phyloP scores from a whole-genome alignment of 2,329 filamentous ascomycete genomes.

The Cladophialophora psammophila region DNA sequence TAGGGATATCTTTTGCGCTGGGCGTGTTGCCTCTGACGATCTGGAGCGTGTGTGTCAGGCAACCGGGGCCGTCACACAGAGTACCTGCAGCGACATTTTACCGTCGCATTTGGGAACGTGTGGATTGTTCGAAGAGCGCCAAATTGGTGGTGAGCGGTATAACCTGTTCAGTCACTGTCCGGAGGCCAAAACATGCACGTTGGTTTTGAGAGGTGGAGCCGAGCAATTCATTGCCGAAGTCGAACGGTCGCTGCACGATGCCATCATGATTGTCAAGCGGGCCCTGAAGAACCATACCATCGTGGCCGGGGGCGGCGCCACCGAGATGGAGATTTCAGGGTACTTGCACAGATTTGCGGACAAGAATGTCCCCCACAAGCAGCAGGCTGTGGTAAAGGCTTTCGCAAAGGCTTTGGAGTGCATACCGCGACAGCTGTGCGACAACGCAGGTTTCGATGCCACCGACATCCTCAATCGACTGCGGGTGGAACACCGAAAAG shows the following conservation, averaged over 20 bases:
- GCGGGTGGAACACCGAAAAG: constrained; percentile 94
- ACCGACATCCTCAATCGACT: constrained; percentile 97
- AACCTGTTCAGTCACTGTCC: constrained; percentile 99
- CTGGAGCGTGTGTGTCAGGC: constrained; percentile 96
- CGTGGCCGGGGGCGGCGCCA: constrained; percentile 91
- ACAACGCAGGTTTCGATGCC: constrained; percentile 97
- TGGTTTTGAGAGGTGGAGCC: constrained; percentile 91
- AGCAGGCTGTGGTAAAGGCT: constrained; percentile 96
- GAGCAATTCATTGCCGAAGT: constrained; percentile 99
- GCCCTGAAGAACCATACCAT: constrained; percentile 94
- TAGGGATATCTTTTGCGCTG: constrained; percentile 97
- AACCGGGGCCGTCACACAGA: constrained; percentile 89
- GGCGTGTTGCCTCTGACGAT: constrained; percentile 87
- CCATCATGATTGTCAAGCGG: constrained; percentile 99
- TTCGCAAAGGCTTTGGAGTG: constrained; percentile 98
- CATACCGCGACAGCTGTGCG: constrained; percentile 94
- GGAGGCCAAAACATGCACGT: constrained; percentile 93
- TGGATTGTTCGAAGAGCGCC: constrained; percentile 89
- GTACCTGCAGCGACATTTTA: constrained; percentile 94
- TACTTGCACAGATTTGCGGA: constrained; percentile 94
- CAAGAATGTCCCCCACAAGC: constrained; percentile 90
- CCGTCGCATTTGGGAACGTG: constrained; percentile 89
- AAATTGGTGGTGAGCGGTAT: constrained; percentile 96
- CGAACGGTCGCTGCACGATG: constrained; percentile 95
- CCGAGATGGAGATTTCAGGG: constrained; percentile 95